Evolutionary conservation across 495 filamentous ascomycete genomes (phyloP), one percentile per base, ranked within the genome.

Genomic region (Penicillium paradoxum): DNA sequence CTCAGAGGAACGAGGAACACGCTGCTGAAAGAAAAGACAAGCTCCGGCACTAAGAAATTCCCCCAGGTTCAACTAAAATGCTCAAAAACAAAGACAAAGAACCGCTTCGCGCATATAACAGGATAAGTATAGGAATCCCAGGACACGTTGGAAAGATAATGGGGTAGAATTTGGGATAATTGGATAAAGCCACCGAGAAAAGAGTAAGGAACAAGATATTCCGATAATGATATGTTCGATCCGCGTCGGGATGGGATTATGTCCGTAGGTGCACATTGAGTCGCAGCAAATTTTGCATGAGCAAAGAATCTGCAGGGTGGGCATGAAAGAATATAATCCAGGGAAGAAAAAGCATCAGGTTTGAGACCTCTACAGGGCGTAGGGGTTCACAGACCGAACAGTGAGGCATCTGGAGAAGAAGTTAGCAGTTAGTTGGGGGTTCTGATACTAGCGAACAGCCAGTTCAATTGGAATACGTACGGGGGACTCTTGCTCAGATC

Each of bases 401-500:
- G 93, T 98, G 65, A 98, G 75, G 79, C 93, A 98, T 47, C 92
- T 97, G 55, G 25, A 41, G 45, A 21, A 15, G 7, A 19, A 61
- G 19, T 48, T 49, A 5, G 13, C 15, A 54, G 78, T 75, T 74
- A 83, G 68, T 44, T 51, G 24, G 33, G 24, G 25, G 22, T 37
- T 21, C 6, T 4, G 3, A 57, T 33, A 22, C 29, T 40, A 21
- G 14, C 6, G 3, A 55, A 39, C 24, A 27, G 24, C 3, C 7
- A 43, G 21, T 14, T 27, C 44, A 45, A 43, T 36, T 25, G 53
- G 17, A 41, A 51, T 30, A 88, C 92, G 77, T 87, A 97, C 89
- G 93, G 93, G 73, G 93, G 93, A 70, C 93, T 97, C 87, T 97
- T 98, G 77, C 80, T 89, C 61, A 98, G 80, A 73, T 98, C 93